Conservation (phyloP, 352 stramenopile species). For the Globisporangium carolinianum region DNA sequence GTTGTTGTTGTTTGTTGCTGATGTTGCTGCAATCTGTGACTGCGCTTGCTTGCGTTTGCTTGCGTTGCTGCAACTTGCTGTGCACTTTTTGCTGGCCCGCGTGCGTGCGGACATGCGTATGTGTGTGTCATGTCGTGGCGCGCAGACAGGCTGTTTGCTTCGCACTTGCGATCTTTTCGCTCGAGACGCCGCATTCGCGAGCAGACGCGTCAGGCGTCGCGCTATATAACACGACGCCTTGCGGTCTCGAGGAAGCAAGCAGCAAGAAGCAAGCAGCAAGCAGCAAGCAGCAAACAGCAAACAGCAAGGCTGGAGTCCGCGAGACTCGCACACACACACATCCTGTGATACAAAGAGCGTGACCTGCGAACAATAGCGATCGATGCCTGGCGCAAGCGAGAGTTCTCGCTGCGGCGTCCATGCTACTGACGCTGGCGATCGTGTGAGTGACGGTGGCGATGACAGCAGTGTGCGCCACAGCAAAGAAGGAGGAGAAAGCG, state of each 20-base stretch:
- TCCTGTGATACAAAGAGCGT: background rate
- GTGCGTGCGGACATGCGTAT: too few species aligned
- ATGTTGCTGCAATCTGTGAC: background rate
- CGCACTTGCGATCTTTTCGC: slow-evolving; percentile 1
- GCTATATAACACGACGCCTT: too few species aligned
- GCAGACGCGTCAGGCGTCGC: too few species aligned
- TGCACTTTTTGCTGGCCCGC: too few species aligned
- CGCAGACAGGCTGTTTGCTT: background rate
- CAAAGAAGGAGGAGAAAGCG: background rate
- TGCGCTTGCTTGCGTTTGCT: background rate
- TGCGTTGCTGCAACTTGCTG: too few species aligned
- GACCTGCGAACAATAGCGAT: background rate
- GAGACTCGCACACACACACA: background rate
- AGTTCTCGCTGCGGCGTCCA: background rate
- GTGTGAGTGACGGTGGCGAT: background rate
- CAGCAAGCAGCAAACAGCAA: too few species aligned
- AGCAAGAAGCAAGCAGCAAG: background rate
- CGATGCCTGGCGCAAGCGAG: too few species aligned
- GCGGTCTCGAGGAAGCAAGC: too few species aligned
- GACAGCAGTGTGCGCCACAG: too few species aligned
- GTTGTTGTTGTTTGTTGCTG: too few species aligned
- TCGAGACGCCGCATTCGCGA: background rate
- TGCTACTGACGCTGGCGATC: background rate
- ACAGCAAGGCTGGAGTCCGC: background rate
- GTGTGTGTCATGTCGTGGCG: background rate